phyloP scores from a whole-genome alignment of 768 basidiomycete genomes.

The Auricularia sp. region DNA sequence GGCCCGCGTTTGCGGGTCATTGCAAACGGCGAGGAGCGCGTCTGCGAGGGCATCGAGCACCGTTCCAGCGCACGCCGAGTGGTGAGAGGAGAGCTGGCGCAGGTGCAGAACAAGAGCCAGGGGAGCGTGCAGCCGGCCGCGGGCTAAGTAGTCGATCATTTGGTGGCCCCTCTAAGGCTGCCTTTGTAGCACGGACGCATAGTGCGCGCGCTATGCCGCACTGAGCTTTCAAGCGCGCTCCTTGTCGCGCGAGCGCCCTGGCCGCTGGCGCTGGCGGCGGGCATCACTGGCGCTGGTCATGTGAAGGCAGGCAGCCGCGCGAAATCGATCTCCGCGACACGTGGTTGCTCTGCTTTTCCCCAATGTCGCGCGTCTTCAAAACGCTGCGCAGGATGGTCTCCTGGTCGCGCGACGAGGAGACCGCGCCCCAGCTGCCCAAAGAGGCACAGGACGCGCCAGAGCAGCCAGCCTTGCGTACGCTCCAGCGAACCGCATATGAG shows the following conservation, averaged over 20 bases:
- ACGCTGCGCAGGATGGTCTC: background rate
- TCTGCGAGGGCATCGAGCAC: background rate
- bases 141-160: background rate
- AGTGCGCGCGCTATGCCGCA: too few relatives aligned
- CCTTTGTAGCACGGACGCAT: too few relatives aligned
- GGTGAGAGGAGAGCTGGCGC: background rate
- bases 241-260: background rate
- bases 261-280: background rate
- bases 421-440: background rate
- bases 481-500: background rate
- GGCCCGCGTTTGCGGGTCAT: background rate
- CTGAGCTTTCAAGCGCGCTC: background rate
- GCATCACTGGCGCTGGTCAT: background rate
- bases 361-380: background rate
- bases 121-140: too few relatives aligned
- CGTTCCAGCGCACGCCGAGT: background rate
- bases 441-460: background rate
- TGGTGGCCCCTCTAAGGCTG: too few relatives aligned
- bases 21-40: background rate
- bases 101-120: background rate
- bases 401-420: background rate
- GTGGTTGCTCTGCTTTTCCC: background rate
- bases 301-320: background rate
- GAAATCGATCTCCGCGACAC: background rate
- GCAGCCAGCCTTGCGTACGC: background rate